Percentiles rank a stretch among this genome's conserved stretches.
Conservation (phyloP, 306 rosid species). For the Cicer judaicum region DNA sequence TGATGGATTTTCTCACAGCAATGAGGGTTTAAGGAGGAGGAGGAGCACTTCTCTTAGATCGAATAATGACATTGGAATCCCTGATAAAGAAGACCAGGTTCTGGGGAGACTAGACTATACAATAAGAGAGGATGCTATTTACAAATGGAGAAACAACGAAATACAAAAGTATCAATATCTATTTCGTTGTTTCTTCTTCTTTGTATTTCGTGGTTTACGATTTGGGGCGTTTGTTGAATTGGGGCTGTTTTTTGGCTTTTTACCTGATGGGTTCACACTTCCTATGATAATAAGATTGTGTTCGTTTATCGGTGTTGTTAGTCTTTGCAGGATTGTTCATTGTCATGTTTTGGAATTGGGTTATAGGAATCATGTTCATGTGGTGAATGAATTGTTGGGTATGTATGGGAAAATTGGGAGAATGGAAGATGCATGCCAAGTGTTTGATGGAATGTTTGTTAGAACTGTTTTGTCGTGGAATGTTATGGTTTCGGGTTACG, state of each 20-base stretch:
- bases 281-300: constrained; percentile 70
- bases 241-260: constrained; percentile 73
- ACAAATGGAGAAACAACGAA: too few species aligned
- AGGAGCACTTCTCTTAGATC: constrained; percentile 61
- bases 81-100: constrained; percentile 61
- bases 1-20: constrained; percentile 63
- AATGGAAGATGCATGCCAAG: constrained; percentile 56
- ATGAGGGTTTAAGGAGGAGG: constrained; percentile 78
- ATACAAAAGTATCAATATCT: too few species aligned
- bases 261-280: constrained; percentile 76
- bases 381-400: constrained; percentile 65
- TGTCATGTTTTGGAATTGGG: constrained; percentile 69
- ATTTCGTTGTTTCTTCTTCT: too few species aligned
- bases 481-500: constrained; percentile 68
- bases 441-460: constrained; percentile 67
- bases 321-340: constrained; percentile 60
- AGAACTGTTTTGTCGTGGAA: constrained; percentile 79
- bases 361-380: constrained; percentile 65
- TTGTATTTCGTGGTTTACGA: too few species aligned
- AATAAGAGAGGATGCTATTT: constrained; percentile 58
- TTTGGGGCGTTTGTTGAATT: too few species aligned
- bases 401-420: constrained; percentile 69
- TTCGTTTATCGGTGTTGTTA: constrained; percentile 39
- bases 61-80: constrained; percentile 54
- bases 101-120: constrained; percentile 50